Conservation (phyloP, 1,284 basidiomycete species). For the Fereydounia khargensis region DNA sequence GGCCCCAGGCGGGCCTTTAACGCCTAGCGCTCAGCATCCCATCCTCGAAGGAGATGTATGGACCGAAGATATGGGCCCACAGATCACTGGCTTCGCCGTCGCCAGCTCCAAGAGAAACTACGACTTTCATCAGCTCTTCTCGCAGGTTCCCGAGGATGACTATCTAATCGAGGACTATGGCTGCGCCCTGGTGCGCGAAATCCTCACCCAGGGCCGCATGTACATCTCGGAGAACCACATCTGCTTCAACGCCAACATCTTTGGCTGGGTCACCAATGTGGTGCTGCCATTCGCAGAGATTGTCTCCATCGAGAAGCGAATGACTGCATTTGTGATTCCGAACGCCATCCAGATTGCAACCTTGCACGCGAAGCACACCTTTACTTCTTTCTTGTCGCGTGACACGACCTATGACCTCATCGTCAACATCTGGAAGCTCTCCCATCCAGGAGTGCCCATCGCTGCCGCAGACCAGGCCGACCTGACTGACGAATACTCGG, state of each 20-base stretch:
- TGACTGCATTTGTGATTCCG: conserved; percentile 97
- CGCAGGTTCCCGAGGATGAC: conserved; percentile 82
- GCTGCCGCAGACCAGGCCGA: conserved; percentile 55
- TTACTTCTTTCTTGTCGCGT: conserved; percentile 91
- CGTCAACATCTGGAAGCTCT: conserved; percentile 90
- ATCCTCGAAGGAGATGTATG: no score
- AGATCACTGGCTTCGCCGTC: conserved; percentile 78
- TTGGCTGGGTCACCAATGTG: conserved; percentile 95
- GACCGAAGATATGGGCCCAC: conserved; percentile 37
- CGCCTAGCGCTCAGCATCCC: no score
- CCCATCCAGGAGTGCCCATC: conserved; percentile 71
- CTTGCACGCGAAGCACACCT: conserved; percentile 73
- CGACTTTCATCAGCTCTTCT: conserved; percentile 93
- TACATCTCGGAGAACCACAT: conserved; percentile 98
- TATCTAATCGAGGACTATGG: conserved; percentile 99
- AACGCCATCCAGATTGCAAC: conserved; percentile 93
- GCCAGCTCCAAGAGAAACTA: conserved; percentile 90
- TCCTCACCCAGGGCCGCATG: conserved; percentile 89
- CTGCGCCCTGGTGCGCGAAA: conserved; percentile 91
- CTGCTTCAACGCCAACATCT: conserved; percentile 98
- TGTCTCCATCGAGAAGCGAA: conserved; percentile 86
- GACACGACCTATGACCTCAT: conserved; percentile 96
- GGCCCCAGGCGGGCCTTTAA: no score
- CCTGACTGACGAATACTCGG: conserved; percentile 32
- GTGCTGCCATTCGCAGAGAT: conserved; percentile 90